Evolutionary conservation across 768 basidiomycete species (phyloP), one percentile per base, ranked within the genome.

Genomic region (Agrocybe pediades): DNA sequence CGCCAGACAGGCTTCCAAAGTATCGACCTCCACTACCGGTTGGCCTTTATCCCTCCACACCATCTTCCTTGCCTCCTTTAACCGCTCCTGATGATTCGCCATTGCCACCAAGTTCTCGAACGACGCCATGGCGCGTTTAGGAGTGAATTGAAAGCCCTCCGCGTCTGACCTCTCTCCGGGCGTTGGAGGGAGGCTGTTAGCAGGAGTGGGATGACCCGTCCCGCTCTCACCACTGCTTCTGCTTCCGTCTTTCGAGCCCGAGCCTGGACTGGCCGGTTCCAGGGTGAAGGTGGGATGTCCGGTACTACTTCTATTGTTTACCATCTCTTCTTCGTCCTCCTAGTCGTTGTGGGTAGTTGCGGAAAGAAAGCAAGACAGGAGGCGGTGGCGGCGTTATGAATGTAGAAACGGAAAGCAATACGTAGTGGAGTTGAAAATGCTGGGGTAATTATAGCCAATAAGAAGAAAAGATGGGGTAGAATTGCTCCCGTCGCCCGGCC

Each of bases 31-130:
- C 0, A 78, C 83, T 0, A 87, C 87, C 16, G 85, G 87, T 68
- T 92, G 85, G 2, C 92, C 90, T 56, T 80, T 75, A 62, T 92
- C 87, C 11, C 89, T 76, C 89, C 91, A 91, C 2, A 94, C 83
- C 69, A 92, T 87, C 67, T 84, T 90, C 50, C 88, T 78, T 0
- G 91, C 89, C 51, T 84, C 85, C 56, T 71, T 79, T 26, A 93
- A 74, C 2, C 82, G 76, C 55, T 93, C 89, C 65, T 91, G 87
- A 68, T 89, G 84, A 69, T 92, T 92, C 4, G 92, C 92, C 51
- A 95, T 77, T 13, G 88, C 88, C 19, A 92, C 86, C 7, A 95
- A 74, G 63, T 90, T 91, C 65, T 93, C 90, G 60, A 93, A 93
- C 0, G 89, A 92, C 8, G 82, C 78, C 73, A 88, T 84, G 3